Evolutionary conservation across 1,284 basidiomycete genomes (phyloP).

Genomic region (Mycena sp.): DNA sequence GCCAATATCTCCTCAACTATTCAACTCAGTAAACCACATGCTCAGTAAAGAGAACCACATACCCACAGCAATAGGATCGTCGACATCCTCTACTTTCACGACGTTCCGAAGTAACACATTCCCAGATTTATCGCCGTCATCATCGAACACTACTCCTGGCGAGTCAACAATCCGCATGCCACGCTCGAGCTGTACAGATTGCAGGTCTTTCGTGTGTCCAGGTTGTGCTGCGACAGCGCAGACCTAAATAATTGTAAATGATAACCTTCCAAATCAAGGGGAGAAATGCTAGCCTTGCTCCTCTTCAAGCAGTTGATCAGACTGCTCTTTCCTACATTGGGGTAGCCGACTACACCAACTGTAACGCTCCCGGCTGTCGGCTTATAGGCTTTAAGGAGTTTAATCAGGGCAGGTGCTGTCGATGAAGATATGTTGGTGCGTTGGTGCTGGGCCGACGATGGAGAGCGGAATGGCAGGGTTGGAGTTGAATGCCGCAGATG

Average conservation of each 20-base stretch:
- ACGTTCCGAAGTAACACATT: conserved; percentile 91
- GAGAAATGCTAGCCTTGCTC: conserved; percentile 68
- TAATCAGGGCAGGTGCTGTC: conserved; percentile 85
- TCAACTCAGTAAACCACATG: conserved; percentile 9
- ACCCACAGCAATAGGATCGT: conserved; percentile 92
- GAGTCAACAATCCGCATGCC: conserved; percentile 94
- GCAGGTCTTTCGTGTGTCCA: conserved; percentile 95
- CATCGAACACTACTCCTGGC: conserved; percentile 94
- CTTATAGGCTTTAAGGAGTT: conserved; percentile 93
- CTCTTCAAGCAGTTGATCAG: conserved; percentile 96
- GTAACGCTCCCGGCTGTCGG: conserved; percentile 81
- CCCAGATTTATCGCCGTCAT: conserved; percentile 62
- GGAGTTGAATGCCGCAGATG: conserved; percentile 93
- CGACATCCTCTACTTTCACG: conserved; percentile 90
- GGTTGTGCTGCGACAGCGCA: conserved; percentile 96
- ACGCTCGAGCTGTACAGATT: conserved; percentile 93
- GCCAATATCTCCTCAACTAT: conserved; percentile 86
- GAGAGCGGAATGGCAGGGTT: conserved; percentile 94
- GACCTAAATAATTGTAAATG: conserved; percentile 60
- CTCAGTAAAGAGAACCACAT: conserved; percentile 39
- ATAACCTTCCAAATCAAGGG: no score
- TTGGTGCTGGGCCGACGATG: conserved; percentile 85
- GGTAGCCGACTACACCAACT: conserved; percentile 95
- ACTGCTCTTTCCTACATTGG: conserved; percentile 97
- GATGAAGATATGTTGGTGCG: conserved; percentile 81